Evolutionary conservation across 805 yeast species (phyloP).

Genomic region (Huiozyma sinensis): DNA sequence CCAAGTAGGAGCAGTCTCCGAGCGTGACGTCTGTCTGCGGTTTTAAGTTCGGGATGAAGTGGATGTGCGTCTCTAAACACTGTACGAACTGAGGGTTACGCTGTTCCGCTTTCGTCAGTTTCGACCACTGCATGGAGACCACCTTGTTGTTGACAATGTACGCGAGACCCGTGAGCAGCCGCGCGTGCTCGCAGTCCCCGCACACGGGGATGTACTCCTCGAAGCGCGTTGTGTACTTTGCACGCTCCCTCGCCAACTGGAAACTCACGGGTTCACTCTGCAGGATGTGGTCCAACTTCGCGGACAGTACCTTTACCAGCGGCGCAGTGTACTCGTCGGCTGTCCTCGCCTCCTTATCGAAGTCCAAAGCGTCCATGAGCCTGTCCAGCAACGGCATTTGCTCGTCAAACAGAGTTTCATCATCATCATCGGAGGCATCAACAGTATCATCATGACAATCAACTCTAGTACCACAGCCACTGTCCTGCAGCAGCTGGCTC

Average conservation of each 20-base stretch:
- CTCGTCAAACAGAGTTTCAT: not conserved
- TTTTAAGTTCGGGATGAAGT: constrained; percentile 45
- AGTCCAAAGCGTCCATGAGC: constrained; percentile 2
- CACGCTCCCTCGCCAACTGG: constrained; percentile 20
- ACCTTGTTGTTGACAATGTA: constrained; percentile 20
- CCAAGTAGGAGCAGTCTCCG: constrained; percentile 91
- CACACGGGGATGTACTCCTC: constrained; percentile 20
- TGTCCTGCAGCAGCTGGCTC: constrained; percentile 24
- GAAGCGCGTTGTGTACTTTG: constrained; percentile 7
- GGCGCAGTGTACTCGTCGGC: not conserved
- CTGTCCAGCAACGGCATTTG: not conserved
- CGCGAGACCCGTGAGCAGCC: constrained; percentile 12
- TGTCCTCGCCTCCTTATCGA: not conserved
- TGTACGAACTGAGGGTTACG: constrained; percentile 15
- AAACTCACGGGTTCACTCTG: constrained; percentile 15
- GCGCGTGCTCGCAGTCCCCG: constrained; percentile 12
- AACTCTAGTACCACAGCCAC: not conserved
- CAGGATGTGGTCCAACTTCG: constrained; percentile 11
- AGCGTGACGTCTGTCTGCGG: constrained; percentile 55
- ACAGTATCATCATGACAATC: not conserved
- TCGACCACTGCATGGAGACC: constrained; percentile 20
- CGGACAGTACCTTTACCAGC: constrained; percentile 1
- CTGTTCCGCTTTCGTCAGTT: constrained; percentile 14
- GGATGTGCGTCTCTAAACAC: constrained; percentile 33
- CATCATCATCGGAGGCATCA: not conserved